A percentile compares a stretch with the other conserved stretches of the same genome.
Evolutionary conservation across 768 basidiomycete species (phyloP).

Genomic region (Glaciozyma antarctica): DNA sequence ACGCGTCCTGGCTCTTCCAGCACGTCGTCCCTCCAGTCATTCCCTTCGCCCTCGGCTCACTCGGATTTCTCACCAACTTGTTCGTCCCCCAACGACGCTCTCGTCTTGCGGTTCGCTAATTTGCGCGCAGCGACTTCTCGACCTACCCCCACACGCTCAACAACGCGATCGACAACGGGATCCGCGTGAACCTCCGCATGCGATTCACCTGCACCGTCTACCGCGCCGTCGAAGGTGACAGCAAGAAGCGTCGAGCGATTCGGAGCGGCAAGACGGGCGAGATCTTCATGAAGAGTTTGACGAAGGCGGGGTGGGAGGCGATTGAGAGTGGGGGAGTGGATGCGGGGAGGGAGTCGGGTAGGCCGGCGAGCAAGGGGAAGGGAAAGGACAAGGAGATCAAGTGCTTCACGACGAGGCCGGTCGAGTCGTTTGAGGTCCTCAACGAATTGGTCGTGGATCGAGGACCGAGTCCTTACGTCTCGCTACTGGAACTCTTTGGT

Average conservation of each 20-base stretch:
- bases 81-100: constrained; percentile 51
- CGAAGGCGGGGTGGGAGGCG: constrained; percentile 89
- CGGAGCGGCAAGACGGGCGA: constrained; percentile 91
- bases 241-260: constrained; percentile 59
- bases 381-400: constrained; percentile 89
- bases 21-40: constrained; percentile 97
- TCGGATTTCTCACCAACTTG: constrained; percentile 96
- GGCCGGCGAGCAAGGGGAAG: constrained; percentile 29
- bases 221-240: constrained; percentile 69
- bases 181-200: constrained; percentile 96
- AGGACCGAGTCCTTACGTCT: constrained; percentile 96
- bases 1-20: constrained; percentile 99
- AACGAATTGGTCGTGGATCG: constrained; percentile 98
- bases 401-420: constrained; percentile 91
- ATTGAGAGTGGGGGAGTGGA: constrained; percentile 55
- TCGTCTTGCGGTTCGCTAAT: neutral
- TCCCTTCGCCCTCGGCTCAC: constrained; percentile 89
- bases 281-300: constrained; percentile 89
- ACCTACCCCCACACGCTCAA: constrained; percentile 79
- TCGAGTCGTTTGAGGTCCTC: constrained; percentile 90
- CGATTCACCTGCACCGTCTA: constrained; percentile 98
- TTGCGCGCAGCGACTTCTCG: neutral
- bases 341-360: neutral
- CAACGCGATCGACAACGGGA: constrained; percentile 77
- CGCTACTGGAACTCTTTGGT: constrained; percentile 93